phyloP scores from a whole-genome alignment of 164 flowering plant genomes.

The Litsea cubeba region DNA sequence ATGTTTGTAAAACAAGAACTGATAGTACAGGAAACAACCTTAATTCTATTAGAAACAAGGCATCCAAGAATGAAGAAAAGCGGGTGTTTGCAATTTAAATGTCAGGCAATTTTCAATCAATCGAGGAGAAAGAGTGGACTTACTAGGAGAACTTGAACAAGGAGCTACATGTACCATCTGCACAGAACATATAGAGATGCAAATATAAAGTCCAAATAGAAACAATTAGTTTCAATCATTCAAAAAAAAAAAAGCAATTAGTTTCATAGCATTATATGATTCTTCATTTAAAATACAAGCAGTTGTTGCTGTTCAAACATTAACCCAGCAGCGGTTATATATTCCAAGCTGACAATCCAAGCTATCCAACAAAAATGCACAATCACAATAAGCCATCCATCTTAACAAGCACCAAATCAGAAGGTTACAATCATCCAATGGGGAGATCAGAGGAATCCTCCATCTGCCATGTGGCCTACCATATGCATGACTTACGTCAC shows the following conservation, averaged over 20 bases:
- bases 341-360: not conserved
- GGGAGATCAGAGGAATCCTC: not conserved
- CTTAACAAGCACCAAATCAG: not conserved
- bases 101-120: not conserved
- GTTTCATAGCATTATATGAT: not conserved
- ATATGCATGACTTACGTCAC: not conserved
- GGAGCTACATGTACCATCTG: constrained; percentile 38
- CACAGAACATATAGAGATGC: constrained; percentile 9
- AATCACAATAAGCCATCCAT: not conserved
- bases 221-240: not conserved
- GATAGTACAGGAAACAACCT: not conserved
- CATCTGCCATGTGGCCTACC: not conserved
- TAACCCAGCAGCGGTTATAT: not conserved
- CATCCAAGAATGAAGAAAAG: not conserved
- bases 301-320: not conserved
- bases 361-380: not conserved
- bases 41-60: not conserved
- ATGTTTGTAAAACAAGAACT: not conserved
- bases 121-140: constrained; percentile 20
- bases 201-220: not conserved
- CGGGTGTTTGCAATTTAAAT: not conserved
- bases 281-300: not conserved
- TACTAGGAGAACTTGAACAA: constrained; percentile 31
- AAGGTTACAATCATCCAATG: not conserved
- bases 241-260: not conserved